phyloP scores from a whole-genome alignment of 2,329 filamentous ascomycete species.

The Aspergillus chevalieri region DNA sequence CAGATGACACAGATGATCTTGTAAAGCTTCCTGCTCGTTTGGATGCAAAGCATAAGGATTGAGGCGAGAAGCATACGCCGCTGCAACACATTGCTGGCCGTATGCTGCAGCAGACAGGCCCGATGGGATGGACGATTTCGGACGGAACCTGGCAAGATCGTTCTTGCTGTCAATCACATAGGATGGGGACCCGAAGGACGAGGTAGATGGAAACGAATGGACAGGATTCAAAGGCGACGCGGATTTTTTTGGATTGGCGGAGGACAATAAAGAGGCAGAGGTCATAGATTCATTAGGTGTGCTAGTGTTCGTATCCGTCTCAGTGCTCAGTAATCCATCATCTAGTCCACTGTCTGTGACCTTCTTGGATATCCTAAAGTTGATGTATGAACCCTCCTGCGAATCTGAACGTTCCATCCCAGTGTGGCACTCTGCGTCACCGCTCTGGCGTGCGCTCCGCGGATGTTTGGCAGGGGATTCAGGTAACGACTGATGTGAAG shows the following conservation, averaged over 20 bases:
- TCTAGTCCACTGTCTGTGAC: constrained; percentile 4
- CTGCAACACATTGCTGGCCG: constrained; percentile 83
- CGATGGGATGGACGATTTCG: constrained; percentile 77
- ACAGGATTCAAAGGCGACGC: constrained; percentile 19
- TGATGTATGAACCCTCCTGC: constrained; percentile 1
- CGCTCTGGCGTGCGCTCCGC: constrained; percentile 12
- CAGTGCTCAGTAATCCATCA: constrained; percentile 11
- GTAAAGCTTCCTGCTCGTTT: constrained; percentile 74
- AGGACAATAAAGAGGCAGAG: constrained; percentile 20
- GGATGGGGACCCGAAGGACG: constrained; percentile 7
- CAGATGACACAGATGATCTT: constrained; percentile 72
- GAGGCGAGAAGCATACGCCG: constrained; percentile 80
- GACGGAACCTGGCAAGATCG: constrained; percentile 51
- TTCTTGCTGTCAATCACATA: constrained; percentile 20
- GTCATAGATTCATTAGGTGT: constrained; percentile 22
- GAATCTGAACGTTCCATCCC: not conserved
- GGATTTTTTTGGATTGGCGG: constrained; percentile 19
- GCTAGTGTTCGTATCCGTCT: constrained; percentile 14
- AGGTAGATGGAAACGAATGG: constrained; percentile 11
- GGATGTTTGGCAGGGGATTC: constrained; percentile 5
- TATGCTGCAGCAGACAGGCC: constrained; percentile 69
- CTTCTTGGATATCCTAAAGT: not conserved
- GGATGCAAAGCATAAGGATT: constrained; percentile 83
- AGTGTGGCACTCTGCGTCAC: constrained; percentile 2
- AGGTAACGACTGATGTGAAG: constrained; percentile 4